Conservation (phyloP, 768 basidiomycete genomes). For the Sarcodon aspratus region DNA sequence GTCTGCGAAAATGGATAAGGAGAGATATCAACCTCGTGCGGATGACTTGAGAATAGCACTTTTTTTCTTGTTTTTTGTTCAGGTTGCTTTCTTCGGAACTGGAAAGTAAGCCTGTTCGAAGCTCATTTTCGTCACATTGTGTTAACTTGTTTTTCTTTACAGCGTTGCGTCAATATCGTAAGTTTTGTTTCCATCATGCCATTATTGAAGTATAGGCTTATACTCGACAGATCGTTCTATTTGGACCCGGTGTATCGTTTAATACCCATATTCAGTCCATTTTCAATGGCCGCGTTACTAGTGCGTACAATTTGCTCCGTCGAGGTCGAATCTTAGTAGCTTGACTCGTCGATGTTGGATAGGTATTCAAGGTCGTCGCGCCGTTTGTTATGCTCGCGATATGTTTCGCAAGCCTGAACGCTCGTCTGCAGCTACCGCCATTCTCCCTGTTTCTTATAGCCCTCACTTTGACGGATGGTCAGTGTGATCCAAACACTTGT, state of each 20-base stretch:
- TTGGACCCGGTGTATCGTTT: conserved; percentile 81
- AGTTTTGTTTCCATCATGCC: conserved; percentile 13
- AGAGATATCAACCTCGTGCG: conserved; percentile 13
- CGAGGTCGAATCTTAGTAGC: not conserved
- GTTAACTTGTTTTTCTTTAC: conserved; percentile 1
- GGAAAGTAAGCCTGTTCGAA: conserved; percentile 30
- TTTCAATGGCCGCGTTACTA: conserved; percentile 66
- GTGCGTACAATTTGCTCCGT: conserved; percentile 22
- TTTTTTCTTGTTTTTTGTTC: conserved; percentile 81
- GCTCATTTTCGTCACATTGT: not conserved
- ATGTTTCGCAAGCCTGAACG: conserved; percentile 57
- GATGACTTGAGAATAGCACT: conserved; percentile 67
- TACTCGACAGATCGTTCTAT: conserved; percentile 55
- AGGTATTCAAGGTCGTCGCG: conserved; percentile 76
- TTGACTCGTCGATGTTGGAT: not conserved
- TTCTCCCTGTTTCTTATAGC: conserved; percentile 77
- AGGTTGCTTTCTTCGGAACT: conserved; percentile 78
- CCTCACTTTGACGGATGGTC: conserved; percentile 61
- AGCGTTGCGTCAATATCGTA: conserved; percentile 82
- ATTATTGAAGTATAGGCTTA: not conserved
- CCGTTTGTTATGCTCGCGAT: conserved; percentile 73
- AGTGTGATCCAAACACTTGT: conserved; percentile 6
- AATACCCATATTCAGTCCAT: conserved; percentile 77
- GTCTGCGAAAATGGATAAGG: not conserved
- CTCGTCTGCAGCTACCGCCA: conserved; percentile 55